Evolutionary conservation across 257 asterid genomes (phyloP).

Genomic region (Pogostemon cablin): DNA sequence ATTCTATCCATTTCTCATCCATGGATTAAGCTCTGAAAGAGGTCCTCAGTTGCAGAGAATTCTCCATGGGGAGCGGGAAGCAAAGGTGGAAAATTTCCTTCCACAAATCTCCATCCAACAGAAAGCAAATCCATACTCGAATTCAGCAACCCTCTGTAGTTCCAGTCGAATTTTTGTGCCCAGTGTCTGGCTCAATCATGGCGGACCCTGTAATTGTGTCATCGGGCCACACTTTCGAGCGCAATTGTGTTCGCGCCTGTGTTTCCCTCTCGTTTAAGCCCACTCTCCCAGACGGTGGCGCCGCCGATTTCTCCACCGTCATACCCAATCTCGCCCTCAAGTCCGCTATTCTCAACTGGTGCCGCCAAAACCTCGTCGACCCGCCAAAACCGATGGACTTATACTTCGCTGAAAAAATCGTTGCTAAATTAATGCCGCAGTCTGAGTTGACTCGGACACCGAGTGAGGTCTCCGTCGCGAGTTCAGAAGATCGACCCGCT

Average conservation of each 20-base stretch:
- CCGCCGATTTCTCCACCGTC: slow-evolving; percentile 61
- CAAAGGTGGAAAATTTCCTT: slow-evolving; percentile 72
- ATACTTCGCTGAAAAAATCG: slow-evolving; percentile 61
- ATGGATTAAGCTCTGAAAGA: background rate
- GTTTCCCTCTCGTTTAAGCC: slow-evolving; percentile 63
- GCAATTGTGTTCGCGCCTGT: slow-evolving; percentile 76
- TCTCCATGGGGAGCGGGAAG: slow-evolving; percentile 50
- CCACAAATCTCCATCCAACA: slow-evolving; percentile 50
- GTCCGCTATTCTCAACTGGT: slow-evolving; percentile 76
- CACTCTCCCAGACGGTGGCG: slow-evolving; percentile 50
- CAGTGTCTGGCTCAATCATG: slow-evolving; percentile 76
- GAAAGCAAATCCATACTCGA: slow-evolving; percentile 27
- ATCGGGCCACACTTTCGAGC: slow-evolving; percentile 92
- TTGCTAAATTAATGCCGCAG: slow-evolving; percentile 39
- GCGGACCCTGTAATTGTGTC: slow-evolving; percentile 90
- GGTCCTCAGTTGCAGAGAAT: background rate
- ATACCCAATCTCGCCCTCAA: slow-evolving; percentile 88
- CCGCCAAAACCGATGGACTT: slow-evolving; percentile 67
- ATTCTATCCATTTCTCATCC: background rate
- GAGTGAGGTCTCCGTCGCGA: slow-evolving; percentile 48
- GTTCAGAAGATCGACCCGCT: slow-evolving; percentile 49
- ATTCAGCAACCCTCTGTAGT: slow-evolving; percentile 24
- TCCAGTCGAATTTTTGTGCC: slow-evolving; percentile 77
- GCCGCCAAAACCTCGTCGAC: slow-evolving; percentile 47
- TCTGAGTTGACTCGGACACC: slow-evolving; percentile 43